phyloP scores from a whole-genome alignment of 2,329 filamentous ascomycete genomes.

The Xylaria sp. region DNA sequence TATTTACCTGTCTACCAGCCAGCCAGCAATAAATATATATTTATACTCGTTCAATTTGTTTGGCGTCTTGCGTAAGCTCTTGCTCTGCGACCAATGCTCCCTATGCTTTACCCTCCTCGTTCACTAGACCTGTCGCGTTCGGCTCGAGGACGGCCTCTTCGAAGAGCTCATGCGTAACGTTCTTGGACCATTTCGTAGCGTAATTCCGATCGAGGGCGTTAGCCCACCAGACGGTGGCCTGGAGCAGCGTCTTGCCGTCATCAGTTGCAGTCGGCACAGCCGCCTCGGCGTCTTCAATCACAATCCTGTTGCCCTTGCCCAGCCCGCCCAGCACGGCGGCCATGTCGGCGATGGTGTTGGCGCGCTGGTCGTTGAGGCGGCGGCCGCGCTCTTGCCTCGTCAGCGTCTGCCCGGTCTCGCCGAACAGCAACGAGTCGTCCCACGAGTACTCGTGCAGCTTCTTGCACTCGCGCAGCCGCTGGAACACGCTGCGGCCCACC shows the following conservation, averaged over 20 bases:
- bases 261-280: neutral
- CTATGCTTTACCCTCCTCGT: conserved; percentile 11
- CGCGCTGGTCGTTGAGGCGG: conserved; percentile 68
- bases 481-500: conserved; percentile 68
- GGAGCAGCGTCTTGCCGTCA: conserved; percentile 45
- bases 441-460: conserved; percentile 71
- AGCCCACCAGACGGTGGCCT: conserved; percentile 63
- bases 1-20: conserved; percentile 12
- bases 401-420: conserved; percentile 49
- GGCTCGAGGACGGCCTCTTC: conserved; percentile 44
- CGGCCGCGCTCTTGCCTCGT: conserved; percentile 58
- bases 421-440: conserved; percentile 58
- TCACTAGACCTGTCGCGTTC: conserved; percentile 7
- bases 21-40: conserved; percentile 12
- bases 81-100: conserved; percentile 23
- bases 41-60: conserved; percentile 25
- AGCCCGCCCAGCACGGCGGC: conserved; percentile 65
- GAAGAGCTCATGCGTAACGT: conserved; percentile 62
- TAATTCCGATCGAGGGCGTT: conserved; percentile 59
- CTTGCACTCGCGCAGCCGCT: conserved; percentile 72
- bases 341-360: conserved; percentile 71
- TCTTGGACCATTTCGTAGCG: conserved; percentile 61
- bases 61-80: conserved; percentile 26
- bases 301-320: conserved; percentile 63
- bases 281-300: conserved; percentile 33